Percentiles rank a stretch among this genome's conserved stretches.
Conservation (phyloP, 2,329 filamentous ascomycete genomes). For the Microcyclosporella mali region DNA sequence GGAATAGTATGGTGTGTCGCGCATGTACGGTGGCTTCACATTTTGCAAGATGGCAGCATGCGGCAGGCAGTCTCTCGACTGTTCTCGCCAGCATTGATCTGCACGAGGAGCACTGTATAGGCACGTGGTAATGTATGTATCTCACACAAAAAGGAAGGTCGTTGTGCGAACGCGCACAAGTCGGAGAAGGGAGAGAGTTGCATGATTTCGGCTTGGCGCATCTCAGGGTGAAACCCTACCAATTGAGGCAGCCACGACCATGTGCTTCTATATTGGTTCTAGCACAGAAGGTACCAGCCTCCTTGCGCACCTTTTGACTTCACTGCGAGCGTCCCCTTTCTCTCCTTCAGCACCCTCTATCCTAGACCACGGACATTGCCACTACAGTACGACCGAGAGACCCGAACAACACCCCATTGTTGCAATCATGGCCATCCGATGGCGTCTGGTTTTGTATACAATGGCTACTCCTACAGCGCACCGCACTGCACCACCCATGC, state of each 20-base stretch:
- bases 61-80: conserved; percentile 11
- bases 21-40: conserved; percentile 1
- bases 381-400: too few relatives aligned
- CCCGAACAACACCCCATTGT: background rate
- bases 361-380: too few relatives aligned
- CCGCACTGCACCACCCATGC: background rate
- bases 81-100: conserved; percentile 17
- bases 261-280: background rate
- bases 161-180: background rate
- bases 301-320: background rate
- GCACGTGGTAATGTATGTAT: background rate
- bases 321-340: background rate
- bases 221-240: background rate
- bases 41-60: background rate
- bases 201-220: background rate
- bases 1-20: background rate
- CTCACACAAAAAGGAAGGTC: background rate
- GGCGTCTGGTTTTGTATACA: background rate
- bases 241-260: background rate
- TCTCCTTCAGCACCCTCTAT: background rate
- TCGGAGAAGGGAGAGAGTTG: background rate
- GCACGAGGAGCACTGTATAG: too few relatives aligned
- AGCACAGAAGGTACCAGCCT: background rate
- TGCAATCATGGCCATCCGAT: background rate
- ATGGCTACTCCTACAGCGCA: background rate